Percentiles rank a stretch among this genome's conserved stretches.
These are phyloP conservation scores for Chenopodium berlandieri DNA, from an alignment of 148 eudicot species.

Conservation along the genomic window DNA sequence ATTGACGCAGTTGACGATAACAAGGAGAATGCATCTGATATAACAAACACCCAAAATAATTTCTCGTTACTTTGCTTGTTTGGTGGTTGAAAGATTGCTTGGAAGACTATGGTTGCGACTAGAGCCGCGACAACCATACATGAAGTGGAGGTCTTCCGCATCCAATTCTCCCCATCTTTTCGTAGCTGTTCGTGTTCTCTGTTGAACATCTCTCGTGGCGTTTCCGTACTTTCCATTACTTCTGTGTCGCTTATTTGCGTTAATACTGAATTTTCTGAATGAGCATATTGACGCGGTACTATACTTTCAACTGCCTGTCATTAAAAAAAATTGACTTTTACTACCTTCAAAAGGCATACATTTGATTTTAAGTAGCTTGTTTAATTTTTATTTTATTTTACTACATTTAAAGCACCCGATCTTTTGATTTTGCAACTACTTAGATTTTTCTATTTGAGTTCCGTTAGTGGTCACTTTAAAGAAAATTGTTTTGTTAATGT, in stretches of 20 bases:
- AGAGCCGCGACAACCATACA: constrained; percentile 39
- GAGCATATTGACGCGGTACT: not conserved
- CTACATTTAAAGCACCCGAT: no score
- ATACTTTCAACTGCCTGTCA: not conserved
- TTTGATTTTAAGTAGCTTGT: no score
- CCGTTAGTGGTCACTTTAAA: no score
- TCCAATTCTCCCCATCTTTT: constrained; percentile 10
- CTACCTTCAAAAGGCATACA: no score
- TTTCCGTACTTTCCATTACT: not conserved
- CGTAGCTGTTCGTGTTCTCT: constrained; percentile 1
- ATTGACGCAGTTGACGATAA: not conserved
- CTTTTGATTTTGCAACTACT: no score
- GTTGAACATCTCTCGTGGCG: constrained; percentile 15
- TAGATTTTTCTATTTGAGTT: no score
- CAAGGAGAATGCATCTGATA: not conserved
- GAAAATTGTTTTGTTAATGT: no score
- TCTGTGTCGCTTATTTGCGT: not conserved
- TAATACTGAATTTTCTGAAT: not conserved
- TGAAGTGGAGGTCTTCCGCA: constrained; percentile 25
- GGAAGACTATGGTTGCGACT: constrained; percentile 23
- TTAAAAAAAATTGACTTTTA: no score
- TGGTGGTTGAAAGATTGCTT: constrained; percentile 13
- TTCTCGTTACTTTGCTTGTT: constrained; percentile 11
- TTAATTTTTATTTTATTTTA: no score
- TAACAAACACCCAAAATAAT: constrained; percentile 5